Conservation (phyloP, 2,329 filamentous ascomycete genomes). For the Drechslerella stenobrocha region DNA sequence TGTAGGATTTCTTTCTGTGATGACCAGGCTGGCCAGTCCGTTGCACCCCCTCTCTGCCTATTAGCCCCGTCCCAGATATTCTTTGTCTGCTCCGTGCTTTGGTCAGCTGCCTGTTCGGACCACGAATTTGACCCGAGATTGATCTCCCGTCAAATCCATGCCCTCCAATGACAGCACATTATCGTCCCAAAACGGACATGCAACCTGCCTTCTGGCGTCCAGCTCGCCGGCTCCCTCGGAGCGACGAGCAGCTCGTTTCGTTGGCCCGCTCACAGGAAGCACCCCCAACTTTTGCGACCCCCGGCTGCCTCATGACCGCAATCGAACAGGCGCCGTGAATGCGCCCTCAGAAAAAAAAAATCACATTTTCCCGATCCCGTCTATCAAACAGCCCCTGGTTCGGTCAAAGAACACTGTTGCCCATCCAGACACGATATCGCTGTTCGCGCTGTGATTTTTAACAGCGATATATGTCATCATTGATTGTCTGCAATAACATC, state of each 20-base stretch:
- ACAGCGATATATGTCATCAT: too few relatives aligned
- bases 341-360: too few relatives aligned
- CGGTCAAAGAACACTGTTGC: conserved; percentile 22
- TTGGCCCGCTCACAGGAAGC: conserved; percentile 4
- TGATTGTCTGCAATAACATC: conserved; percentile 15
- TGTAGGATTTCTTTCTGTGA: neutral
- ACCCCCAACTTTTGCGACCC: conserved; percentile 1
- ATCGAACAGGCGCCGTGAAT: neutral
- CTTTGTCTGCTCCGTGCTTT: neutral
- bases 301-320: neutral
- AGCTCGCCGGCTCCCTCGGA: conserved; percentile 5
- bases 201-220: neutral
- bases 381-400: conserved; percentile 44
- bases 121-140: neutral
- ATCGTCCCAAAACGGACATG: neutral
- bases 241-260: neutral
- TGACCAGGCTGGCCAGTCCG: neutral
- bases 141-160: neutral
- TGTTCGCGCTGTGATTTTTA: conserved; percentile 7
- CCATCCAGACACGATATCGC: conserved; percentile 21
- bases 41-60: neutral
- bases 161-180: neutral
- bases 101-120: conserved; percentile 1
- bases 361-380: conserved; percentile 18
- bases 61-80: neutral